Evolutionary conservation across 306 rosid genomes (phyloP), one percentile per base, ranked within the genome.

Genomic region (Chamaecrista fasciculata): DNA sequence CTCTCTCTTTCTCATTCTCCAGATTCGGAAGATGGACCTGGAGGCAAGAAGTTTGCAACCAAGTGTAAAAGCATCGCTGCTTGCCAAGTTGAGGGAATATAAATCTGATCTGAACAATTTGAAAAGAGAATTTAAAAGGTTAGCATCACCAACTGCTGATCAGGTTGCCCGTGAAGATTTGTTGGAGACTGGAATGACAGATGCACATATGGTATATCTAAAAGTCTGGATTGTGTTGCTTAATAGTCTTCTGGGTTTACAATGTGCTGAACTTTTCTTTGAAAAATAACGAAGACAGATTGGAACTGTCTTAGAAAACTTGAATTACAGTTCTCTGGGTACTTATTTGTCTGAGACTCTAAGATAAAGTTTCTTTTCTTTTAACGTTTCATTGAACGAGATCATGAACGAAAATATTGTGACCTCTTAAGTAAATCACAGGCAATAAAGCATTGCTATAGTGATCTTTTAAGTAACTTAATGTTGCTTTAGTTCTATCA

Each of bases 21-120:
- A 91, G 97, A 91, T 91, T 75, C 83, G 97, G 79, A 91, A 91
- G 79, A 91, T 91, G 97, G 97, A 91, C 75, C 88, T 91, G 20
- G 97, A 91, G 71, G 95, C 95, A 2, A 86, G 97, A 76, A 91
- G 95, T 75, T 75, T 91, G 87, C 97, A 86, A 78, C 92, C 97
- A 62, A 85, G 90, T 43, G 83, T 60, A 19, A 91, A 87, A 78
- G 97, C 92, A 70, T 83, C 60, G 79, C 86, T 91, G 62, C 95
- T 91, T 69, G 92, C 97, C 19, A 91, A 87, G 84, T 73, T 91
- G 81, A 86, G 97, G 80, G 97, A 91, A 47, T 91, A 91, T 72
- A 91, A 91, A 78, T 87, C 97, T 10, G 97, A 91, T 77, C 84
- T 91, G 66, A 91, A 61, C 59, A 85, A 82, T 50, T 66, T 91